Percentiles rank a stretch among this genome's conserved stretches.
phyloP scores from a whole-genome alignment of 1,284 basidiomycete genomes.

The Fomitopsis betulina region DNA sequence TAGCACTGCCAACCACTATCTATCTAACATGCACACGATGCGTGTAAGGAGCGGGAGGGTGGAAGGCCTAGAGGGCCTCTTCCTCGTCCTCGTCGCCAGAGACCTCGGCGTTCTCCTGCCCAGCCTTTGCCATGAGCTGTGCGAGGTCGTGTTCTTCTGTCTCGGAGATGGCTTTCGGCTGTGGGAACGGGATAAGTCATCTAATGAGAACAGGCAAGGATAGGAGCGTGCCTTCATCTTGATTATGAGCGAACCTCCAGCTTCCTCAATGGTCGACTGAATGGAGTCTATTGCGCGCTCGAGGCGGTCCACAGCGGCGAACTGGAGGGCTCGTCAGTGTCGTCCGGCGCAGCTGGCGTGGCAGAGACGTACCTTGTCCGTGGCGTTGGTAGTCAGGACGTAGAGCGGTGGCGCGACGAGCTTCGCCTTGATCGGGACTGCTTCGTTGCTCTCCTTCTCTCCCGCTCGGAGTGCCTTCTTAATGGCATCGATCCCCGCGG shows the following conservation, averaged over 20 bases:
- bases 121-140: constrained; percentile 90
- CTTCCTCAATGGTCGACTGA: constrained; percentile 76
- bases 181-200: constrained; percentile 5
- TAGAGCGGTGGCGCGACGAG: constrained; percentile 96
- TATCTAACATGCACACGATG: neutral
- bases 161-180: constrained; percentile 97
- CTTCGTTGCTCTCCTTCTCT: constrained; percentile 83
- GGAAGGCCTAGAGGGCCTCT: constrained; percentile 30
- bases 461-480: constrained; percentile 89
- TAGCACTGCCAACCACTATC: neutral
- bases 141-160: constrained; percentile 95
- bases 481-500: constrained; percentile 97
- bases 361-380: constrained; percentile 73
- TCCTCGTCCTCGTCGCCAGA: constrained; percentile 92
- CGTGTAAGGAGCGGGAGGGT: neutral
- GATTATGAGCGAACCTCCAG: constrained; percentile 84
- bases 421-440: constrained; percentile 96
- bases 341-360: neutral
- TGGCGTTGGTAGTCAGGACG: constrained; percentile 93
- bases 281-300: constrained; percentile 94
- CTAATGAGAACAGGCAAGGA: neutral
- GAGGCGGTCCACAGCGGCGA: constrained; percentile 87
- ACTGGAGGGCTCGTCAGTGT: constrained; percentile 32
- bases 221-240: constrained; percentile 86
- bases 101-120: constrained; percentile 89